A percentile compares a stretch with the other conserved stretches of the same genome.
These are phyloP conservation scores for Gracilariopsis chorda DNA, from an alignment of 23 red algal genomes.

Conservation along the genomic window DNA sequence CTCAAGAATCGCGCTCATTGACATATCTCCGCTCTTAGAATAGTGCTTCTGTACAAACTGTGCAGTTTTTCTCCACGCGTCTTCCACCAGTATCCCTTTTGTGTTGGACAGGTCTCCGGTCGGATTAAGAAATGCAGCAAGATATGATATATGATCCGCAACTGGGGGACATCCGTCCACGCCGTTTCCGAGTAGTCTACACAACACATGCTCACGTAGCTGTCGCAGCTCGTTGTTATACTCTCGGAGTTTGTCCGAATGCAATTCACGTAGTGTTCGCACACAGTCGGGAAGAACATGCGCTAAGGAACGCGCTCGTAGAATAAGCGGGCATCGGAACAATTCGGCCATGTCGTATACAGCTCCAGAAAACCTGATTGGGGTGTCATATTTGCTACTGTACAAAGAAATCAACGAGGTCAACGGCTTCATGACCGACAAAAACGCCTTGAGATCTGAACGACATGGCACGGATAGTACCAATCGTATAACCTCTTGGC, in stretches of 20 bases:
- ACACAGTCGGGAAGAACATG: constrained; percentile 31
- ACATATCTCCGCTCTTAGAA: not conserved
- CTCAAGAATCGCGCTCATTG: not conserved
- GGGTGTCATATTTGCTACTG: not conserved
- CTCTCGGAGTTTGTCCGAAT: constrained; percentile 16
- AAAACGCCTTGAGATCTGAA: constrained; percentile 17
- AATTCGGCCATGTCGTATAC: not conserved
- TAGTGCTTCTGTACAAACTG: constrained; percentile 18
- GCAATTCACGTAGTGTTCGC: constrained; percentile 16
- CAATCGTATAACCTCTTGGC: constrained; percentile 34
- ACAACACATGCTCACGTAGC: not conserved
- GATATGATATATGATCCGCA: constrained; percentile 4
- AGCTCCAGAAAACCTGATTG: not conserved
- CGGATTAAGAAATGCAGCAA: constrained; percentile 37
- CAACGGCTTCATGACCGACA: constrained; percentile 44
- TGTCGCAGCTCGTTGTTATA: constrained; percentile 33
- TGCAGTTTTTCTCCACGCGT: constrained; percentile 16
- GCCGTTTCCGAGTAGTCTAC: constrained; percentile 27
- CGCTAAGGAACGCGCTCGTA: constrained; percentile 9
- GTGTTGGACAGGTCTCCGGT: constrained; percentile 6
- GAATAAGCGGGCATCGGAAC: not conserved
- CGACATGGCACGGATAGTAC: constrained; percentile 25
- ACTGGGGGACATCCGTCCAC: constrained; percentile 33
- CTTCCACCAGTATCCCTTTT: constrained; percentile 31
- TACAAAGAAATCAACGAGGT: constrained; percentile 12